Base-by-base conservation (phyloP, 768 basidiomycete genomes). In the Tylopilus balloui region DNA sequence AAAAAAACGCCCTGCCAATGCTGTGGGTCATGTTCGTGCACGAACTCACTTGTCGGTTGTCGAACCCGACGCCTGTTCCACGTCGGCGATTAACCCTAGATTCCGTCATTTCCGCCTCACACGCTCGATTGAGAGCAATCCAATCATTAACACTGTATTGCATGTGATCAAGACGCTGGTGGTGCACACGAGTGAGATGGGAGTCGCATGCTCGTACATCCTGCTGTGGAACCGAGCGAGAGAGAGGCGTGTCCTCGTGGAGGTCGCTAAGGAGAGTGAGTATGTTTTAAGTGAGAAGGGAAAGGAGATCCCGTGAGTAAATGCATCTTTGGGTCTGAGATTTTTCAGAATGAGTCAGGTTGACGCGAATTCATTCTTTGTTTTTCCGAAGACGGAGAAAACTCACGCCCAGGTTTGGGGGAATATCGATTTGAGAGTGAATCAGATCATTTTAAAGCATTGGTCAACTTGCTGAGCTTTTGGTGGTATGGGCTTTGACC, bases 11-110 rank as follows among this genome's bases (percentile, higher is more conserved):
- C n/a, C n/a, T 4, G 0, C 28, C 6, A 73, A 66, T 70, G 2
- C 53, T 73, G n/a, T 55, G 59, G 42, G 47, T 72, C 32, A 62
- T 72, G 59, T 71, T 73, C 47, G 53, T 62, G 8, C 64, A 65
- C 17, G 69, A 71, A 39, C 61, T 74, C 4, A 62, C 60, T 3
- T 62, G 61, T 12, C 71, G 64, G 29, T 55, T 71, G 13, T 60
- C 64, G 7, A 37, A 51, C 9, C 48, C 59, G 25, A 53, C 57
- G 3, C 60, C 67, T 1, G 51, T 74, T 56, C 66, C 4, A 57
- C 70, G 39, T 60, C 60, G 10, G 58, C 64, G 31, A 56, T 67
- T 43, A 61, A 68, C 41, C 72, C 73, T 2, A 71, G 72, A 4
- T 64, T 69, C 40, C 71, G 70, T 31, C 38, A 60, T 42, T 72